Conservation (phyloP, 106 monocot genomes). For the Platanthera zijinensis region DNA sequence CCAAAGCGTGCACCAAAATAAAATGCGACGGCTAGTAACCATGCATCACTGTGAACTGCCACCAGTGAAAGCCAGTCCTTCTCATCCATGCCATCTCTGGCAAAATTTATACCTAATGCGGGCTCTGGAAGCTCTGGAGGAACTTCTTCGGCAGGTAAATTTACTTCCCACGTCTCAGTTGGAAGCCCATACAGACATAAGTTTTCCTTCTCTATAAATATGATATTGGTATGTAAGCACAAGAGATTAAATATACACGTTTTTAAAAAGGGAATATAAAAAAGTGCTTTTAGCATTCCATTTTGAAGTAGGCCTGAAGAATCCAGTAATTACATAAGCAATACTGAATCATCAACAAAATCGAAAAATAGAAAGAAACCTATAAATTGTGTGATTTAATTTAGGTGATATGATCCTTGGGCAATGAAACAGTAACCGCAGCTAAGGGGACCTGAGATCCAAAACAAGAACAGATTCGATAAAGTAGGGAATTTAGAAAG, state of each 20-base stretch:
- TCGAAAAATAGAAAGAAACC: neutral
- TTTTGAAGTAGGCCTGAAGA: neutral
- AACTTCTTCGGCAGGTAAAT: constrained; percentile 82
- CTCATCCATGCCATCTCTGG: constrained; percentile 85
- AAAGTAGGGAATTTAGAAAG: too few relatives aligned
- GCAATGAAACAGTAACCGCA: too few relatives aligned
- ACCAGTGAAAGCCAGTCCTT: constrained; percentile 86
- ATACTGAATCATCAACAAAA: neutral
- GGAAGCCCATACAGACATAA: constrained; percentile 79
- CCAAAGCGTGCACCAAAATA: constrained; percentile 94
- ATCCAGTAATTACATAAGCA: neutral
- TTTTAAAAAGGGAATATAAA: neutral
- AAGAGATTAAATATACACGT: too few relatives aligned
- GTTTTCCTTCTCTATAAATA: constrained; percentile 71
- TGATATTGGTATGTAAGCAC: neutral
- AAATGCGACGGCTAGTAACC: constrained; percentile 79
- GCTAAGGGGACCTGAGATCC: too few relatives aligned
- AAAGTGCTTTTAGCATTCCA: neutral
- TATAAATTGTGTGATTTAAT: neutral
- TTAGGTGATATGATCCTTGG: too few relatives aligned
- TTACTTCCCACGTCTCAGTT: constrained; percentile 82
- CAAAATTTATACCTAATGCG: constrained; percentile 87
- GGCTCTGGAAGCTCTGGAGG: constrained; percentile 96
- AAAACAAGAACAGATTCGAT: too few relatives aligned
- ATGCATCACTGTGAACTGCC: constrained; percentile 92